Evolutionary conservation across 176 grass and related monocot species (phyloP).

Genomic region (Leersia perrieri): DNA sequence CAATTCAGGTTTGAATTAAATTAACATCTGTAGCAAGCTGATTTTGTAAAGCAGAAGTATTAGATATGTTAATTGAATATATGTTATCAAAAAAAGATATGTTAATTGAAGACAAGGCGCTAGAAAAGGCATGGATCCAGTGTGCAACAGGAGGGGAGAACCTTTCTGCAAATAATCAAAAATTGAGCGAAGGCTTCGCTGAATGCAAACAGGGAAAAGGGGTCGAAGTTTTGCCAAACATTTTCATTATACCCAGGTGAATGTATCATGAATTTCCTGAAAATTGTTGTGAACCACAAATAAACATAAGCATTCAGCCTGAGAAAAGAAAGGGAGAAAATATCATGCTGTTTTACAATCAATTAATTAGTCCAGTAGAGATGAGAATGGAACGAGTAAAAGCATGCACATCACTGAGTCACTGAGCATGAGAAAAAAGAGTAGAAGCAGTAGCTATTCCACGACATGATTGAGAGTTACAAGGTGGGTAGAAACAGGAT

Average conservation of each 20-base stretch:
- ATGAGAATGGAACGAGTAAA: background rate
- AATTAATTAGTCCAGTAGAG: slow-evolving; percentile 2
- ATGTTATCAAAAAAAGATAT: too few relatives aligned
- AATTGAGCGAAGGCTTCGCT: background rate
- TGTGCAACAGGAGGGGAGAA: background rate
- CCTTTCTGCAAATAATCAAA: background rate
- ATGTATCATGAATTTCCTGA: background rate
- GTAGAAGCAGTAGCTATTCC: background rate
- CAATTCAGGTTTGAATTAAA: background rate
- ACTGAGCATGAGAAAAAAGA: slow-evolving; percentile 23
- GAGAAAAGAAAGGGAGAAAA: background rate
- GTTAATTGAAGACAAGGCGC: background rate
- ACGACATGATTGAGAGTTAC: slow-evolving; percentile 23
- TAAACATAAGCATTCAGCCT: background rate
- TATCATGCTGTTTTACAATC: background rate
- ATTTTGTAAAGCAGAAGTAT: background rate
- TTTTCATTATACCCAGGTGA: background rate
- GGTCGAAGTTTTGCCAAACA: background rate
- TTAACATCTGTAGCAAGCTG: background rate
- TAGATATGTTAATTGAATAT: background rate
- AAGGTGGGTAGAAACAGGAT: slow-evolving; percentile 9
- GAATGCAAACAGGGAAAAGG: background rate
- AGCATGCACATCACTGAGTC: background rate
- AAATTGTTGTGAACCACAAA: background rate
- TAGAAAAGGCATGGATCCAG: background rate